Evolutionary conservation across 2,329 filamentous ascomycete genomes (phyloP), one percentile per base, ranked within the genome.

Genomic region (Fusarium duplospermum): DNA sequence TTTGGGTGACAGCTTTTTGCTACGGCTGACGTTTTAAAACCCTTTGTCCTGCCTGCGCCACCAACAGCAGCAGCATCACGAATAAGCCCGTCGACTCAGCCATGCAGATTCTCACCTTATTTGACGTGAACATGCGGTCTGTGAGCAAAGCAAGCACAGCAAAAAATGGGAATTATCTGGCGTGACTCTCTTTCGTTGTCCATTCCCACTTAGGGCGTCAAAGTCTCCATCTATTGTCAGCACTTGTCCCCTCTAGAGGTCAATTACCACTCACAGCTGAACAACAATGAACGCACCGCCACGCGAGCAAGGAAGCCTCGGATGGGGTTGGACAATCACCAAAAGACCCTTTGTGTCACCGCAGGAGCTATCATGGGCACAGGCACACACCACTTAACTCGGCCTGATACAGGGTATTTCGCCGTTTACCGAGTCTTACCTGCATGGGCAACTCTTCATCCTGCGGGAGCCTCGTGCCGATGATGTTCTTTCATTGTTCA

Each of bases 401-500:
- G 47, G 47, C 47, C 27, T 54, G 47, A 31, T 29, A n/a, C 47
- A 54, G 47, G 47, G 27, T 54, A 54, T 54, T 54, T 70, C 31
- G 54, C 52, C 35, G 52, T 42, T 69, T 45, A 40, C 64, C 54
- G 31, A 74, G 71, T 72, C 71, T 74, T 65, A 72, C 71, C 62
- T 74, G 71, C 71, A 74, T 74, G 59, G 58, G 10, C 18, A 66
- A 58, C 71, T 68, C 50, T 59, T 40, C 54, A 16, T 52, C 27
- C 31, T 54, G 47, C 47, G 47, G 47, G 27, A 54, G 47, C 47
- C 47, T 54, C 47, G 47, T 18, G 47, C 47, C 47, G 47, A 54
- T 16, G 59, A 69, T 68, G 65, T 57, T 69, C 72, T 74, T 72
- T 66, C 68, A 72, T 72, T 66, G 65, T 64, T 54, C 38, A 33